Conservation (phyloP, 768 basidiomycete genomes). For the Sarcomyxa edulis region DNA sequence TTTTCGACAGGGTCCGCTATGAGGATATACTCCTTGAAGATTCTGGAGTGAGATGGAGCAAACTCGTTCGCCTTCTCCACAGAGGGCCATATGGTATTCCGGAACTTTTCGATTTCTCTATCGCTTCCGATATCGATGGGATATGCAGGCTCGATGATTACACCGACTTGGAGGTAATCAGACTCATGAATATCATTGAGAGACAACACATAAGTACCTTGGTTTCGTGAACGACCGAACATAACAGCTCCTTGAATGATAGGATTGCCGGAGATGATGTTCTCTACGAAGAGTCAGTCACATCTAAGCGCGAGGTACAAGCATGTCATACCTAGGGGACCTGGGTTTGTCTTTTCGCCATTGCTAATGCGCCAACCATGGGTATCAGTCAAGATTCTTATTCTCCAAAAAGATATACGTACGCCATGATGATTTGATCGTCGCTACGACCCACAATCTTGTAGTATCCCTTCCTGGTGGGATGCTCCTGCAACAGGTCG, state of each 20-base stretch:
- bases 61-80: constrained; percentile 31
- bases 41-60: constrained; percentile 36
- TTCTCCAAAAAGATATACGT: too few relatives aligned
- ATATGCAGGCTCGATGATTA: constrained; percentile 24
- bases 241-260: constrained; percentile 26
- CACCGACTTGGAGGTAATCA: constrained; percentile 26
- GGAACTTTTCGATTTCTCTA: constrained; percentile 16
- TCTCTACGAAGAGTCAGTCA: constrained; percentile 12
- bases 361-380: too few relatives aligned
- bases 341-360: constrained; percentile 28
- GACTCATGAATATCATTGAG: constrained; percentile 20
- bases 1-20: constrained; percentile 10
- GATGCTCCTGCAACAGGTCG: too few relatives aligned
- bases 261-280: constrained; percentile 27
- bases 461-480: too few relatives aligned
- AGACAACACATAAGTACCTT: constrained; percentile 25
- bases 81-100: constrained; percentile 33
- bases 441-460: constrained; percentile 37
- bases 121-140: not conserved
- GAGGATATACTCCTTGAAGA: constrained; percentile 35
- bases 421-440: constrained; percentile 43
- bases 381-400: too few relatives aligned
- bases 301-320: not conserved
- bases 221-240: constrained; percentile 35
- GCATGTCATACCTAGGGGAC: constrained; percentile 22